phyloP scores from a whole-genome alignment of 192 early-diverging fungal genomes.

The Chytriomyces sp. region DNA sequence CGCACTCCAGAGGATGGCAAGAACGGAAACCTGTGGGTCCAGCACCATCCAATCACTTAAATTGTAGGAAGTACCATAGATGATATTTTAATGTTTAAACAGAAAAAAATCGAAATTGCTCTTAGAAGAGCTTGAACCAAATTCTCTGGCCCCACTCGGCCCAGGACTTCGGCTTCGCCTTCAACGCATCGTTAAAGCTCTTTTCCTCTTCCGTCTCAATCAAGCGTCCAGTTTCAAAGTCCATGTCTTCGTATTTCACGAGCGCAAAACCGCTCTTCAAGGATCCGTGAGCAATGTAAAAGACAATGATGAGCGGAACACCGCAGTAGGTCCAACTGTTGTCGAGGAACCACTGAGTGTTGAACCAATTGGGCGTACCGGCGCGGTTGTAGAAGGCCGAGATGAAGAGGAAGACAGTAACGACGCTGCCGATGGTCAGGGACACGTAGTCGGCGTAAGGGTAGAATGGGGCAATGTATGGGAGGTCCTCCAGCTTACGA shows the following conservation, averaged over 20 bases:
- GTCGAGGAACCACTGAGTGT: neutral
- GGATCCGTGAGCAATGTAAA: constrained; percentile 3
- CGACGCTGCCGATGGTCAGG: constrained; percentile 1
- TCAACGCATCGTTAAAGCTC: neutral
- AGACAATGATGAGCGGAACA: neutral
- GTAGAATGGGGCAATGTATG: constrained; percentile 2
- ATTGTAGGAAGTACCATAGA: no score
- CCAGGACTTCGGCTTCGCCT: neutral
- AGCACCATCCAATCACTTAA: no score
- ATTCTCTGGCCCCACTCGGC: neutral
- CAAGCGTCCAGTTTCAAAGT: constrained; percentile 10
- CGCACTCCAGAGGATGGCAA: no score
- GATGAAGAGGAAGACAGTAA: neutral
- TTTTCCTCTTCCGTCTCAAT: neutral
- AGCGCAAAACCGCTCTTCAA: neutral
- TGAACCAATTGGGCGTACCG: neutral
- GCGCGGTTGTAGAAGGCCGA: neutral
- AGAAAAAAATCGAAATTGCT: neutral
- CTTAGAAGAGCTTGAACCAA: neutral
- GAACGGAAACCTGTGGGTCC: no score
- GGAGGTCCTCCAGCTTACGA: neutral
- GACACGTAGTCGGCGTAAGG: constrained; percentile 6
- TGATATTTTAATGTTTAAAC: no score
- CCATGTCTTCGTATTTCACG: neutral
- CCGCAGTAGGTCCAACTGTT: neutral